Evolutionary conservation across 2,329 filamentous ascomycete genomes (phyloP).

Genomic region (Leptographium procerum): DNA sequence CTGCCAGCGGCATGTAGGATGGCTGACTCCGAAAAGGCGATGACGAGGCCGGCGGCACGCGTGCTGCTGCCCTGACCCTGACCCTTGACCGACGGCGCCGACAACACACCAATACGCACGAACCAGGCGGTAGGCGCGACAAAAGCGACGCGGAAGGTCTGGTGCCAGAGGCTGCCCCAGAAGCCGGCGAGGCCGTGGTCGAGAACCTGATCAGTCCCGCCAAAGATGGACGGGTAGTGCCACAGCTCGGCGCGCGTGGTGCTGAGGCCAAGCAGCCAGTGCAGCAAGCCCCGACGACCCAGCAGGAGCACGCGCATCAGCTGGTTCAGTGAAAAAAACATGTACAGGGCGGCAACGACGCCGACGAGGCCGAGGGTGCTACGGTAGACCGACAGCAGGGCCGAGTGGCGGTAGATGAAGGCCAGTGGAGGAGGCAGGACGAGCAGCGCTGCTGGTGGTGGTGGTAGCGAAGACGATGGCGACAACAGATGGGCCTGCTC

Average conservation of each 20-base stretch:
- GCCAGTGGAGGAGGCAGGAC: slow-evolving; percentile 29
- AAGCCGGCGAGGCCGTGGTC: slow-evolving; percentile 65
- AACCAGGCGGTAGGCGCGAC: slow-evolving; percentile 44
- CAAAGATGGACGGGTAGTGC: slow-evolving; percentile 44
- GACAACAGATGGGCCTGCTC: slow-evolving; percentile 3
- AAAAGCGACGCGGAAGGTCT: slow-evolving; percentile 70
- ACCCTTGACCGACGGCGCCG: slow-evolving; percentile 13
- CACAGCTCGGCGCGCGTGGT: slow-evolving; percentile 39
- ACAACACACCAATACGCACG: slow-evolving; percentile 27
- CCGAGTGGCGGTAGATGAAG: slow-evolving; percentile 19
- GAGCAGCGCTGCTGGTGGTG: slow-evolving; percentile 12
- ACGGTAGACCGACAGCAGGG: slow-evolving; percentile 43
- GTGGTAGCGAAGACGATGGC: slow-evolving; percentile 29
- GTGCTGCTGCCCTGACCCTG: not conserved
- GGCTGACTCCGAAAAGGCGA: slow-evolving; percentile 57
- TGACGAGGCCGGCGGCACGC: slow-evolving; percentile 12
- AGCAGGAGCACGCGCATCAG: slow-evolving; percentile 8
- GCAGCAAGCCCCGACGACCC: slow-evolving; percentile 11
- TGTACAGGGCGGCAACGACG: slow-evolving; percentile 48
- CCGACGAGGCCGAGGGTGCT: slow-evolving; percentile 42
- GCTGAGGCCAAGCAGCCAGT: slow-evolving; percentile 41
- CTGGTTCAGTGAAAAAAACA: slow-evolving; percentile 41
- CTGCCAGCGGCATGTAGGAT: slow-evolving; percentile 62
- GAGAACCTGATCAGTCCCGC: slow-evolving; percentile 41
- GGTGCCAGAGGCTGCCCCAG: slow-evolving; percentile 88